Evolutionary conservation across 2,329 filamentous ascomycete species (phyloP).

Genomic region (Sclerotiophoma versabilis): DNA sequence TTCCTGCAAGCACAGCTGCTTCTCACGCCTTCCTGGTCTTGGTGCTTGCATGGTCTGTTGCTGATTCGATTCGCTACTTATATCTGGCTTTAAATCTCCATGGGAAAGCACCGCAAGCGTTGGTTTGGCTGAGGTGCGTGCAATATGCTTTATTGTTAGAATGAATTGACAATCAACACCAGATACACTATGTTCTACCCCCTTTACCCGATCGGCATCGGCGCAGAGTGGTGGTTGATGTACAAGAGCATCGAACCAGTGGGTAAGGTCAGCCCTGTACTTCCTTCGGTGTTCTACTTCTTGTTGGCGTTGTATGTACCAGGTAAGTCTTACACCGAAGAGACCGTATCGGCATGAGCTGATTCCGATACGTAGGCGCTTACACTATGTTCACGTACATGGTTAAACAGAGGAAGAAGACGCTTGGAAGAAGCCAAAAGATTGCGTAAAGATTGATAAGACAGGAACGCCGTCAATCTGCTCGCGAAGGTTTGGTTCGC

Average conservation of each 20-base stretch:
- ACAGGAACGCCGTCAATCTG: too few relatives aligned
- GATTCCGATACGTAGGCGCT: conserved; percentile 18
- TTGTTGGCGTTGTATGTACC: conserved; percentile 32
- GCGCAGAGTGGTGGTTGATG: conserved; percentile 38
- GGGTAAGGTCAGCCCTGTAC: conserved; percentile 13
- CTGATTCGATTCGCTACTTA: conserved; percentile 30
- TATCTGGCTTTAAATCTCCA: conserved; percentile 34
- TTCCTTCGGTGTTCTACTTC: conserved; percentile 30
- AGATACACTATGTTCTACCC: conserved; percentile 32
- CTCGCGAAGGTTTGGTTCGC: too few relatives aligned
- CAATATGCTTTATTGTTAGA: neutral
- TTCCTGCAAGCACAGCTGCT: conserved; percentile 25
- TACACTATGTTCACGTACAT: conserved; percentile 40
- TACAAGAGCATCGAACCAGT: conserved; percentile 24
- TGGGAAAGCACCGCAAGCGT: conserved; percentile 15
- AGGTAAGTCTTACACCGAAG: conserved; percentile 15
- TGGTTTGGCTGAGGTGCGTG: conserved; percentile 31
- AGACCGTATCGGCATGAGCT: neutral
- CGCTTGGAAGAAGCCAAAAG: conserved; percentile 9
- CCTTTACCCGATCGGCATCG: conserved; percentile 38
- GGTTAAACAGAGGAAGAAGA: conserved; percentile 36
- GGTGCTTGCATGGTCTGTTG: conserved; percentile 32
- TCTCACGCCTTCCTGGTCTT: conserved; percentile 28
- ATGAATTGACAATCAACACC: neutral
- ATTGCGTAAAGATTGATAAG: neutral